Evolutionary conservation across 2,329 filamentous ascomycete species (phyloP).

Genomic region (Colletotrichum brevisporum): DNA sequence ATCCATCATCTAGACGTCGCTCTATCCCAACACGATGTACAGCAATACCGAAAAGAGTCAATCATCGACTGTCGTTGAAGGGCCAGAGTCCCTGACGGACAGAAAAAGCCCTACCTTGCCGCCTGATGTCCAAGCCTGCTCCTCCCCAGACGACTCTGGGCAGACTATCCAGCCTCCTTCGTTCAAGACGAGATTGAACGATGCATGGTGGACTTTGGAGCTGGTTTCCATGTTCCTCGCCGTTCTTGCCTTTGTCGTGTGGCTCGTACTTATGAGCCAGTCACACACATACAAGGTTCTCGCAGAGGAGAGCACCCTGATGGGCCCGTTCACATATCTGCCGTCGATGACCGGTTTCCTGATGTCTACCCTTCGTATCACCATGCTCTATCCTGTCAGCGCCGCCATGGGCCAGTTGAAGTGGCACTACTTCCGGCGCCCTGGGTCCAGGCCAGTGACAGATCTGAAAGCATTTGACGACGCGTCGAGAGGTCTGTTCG

Average conservation of each 20-base stretch:
- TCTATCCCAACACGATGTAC: too few relatives aligned
- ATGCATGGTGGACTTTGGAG: background rate
- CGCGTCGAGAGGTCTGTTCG: background rate
- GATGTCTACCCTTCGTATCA: background rate
- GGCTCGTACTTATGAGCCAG: background rate
- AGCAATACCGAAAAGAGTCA: too few relatives aligned
- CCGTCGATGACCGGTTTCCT: background rate
- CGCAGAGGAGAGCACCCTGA: background rate
- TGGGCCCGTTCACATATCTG: background rate
- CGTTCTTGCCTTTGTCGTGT: background rate
- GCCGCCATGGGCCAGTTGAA: conserved; percentile 17
- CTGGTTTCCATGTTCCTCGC: background rate
- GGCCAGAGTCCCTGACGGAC: too few relatives aligned
- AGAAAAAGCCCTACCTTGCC: too few relatives aligned
- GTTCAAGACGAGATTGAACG: too few relatives aligned
- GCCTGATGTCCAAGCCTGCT: too few relatives aligned
- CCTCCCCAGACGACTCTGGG: too few relatives aligned
- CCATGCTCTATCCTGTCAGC: background rate
- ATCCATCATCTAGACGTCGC: too few relatives aligned
- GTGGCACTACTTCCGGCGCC: conserved; percentile 7
- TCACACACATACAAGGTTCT: background rate
- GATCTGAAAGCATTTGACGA: conserved; percentile 6
- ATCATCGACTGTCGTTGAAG: too few relatives aligned
- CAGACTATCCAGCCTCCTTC: too few relatives aligned
- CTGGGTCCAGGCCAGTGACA: background rate